These are phyloP conservation scores for Ganoderma meredithae DNA, from an alignment of 1,284 basidiomycete species.

Conservation along the genomic window DNA sequence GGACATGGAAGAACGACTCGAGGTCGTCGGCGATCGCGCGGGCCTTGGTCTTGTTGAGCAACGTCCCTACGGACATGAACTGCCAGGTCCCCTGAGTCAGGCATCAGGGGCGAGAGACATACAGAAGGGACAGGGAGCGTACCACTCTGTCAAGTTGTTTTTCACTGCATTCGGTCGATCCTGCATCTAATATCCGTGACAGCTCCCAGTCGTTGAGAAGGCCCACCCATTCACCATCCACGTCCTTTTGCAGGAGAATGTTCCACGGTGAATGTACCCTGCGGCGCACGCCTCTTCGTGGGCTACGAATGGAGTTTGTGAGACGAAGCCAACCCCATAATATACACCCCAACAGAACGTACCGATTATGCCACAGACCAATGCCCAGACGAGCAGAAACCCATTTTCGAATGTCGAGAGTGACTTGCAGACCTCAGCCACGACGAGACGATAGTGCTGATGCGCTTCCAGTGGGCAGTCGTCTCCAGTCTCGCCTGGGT, in stretches of 20 bases:
- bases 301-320: background rate
- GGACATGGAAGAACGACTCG: constrained; percentile 24
- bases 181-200: background rate
- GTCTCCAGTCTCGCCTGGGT: background rate
- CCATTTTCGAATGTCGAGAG: constrained; percentile 10
- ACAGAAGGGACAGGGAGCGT: no score
- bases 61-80: constrained; percentile 17
- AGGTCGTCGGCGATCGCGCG: constrained; percentile 20
- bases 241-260: constrained; percentile 12
- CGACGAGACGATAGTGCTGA: constrained; percentile 25
- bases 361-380: constrained; percentile 10
- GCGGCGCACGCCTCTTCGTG: constrained; percentile 10
- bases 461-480: constrained; percentile 16
- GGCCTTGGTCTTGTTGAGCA: background rate
- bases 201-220: constrained; percentile 21
- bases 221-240: background rate
- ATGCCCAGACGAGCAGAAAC: background rate
- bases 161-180: background rate
- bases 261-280: constrained; percentile 17
- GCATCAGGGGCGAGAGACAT: no score
- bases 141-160: constrained; percentile 19
- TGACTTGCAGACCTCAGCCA: constrained; percentile 20
- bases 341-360: background rate
- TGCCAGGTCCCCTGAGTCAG: constrained; percentile 18
- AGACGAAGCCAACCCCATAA: background rate